Evolutionary conservation across 805 yeast species (phyloP), one percentile per base, ranked within the genome.

Genomic region (Diddensiella santjacobensis): DNA sequence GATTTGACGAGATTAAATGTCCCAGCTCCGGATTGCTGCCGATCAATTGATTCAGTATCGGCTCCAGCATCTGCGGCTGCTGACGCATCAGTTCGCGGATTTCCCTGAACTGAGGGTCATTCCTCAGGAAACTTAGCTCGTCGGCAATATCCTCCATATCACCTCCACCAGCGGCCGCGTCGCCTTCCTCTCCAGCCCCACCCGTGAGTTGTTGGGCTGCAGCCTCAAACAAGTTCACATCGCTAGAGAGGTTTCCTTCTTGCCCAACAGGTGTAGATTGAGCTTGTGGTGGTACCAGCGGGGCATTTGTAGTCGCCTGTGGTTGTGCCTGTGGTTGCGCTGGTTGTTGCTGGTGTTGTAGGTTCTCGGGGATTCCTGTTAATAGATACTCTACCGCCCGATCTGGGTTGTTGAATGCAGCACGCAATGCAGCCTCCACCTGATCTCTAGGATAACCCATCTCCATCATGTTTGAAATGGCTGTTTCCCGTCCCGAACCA

Each of bases 361-460:
- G 66, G 24, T 71, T 65, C 59, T 83, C 91, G 19, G 96, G 96
- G 39, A 91, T 79, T 2, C 97, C 98, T 41, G 90, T 87, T 55
- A 93, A 71, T 44, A 93, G 73, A 65, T 91, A 90, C 65, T 93
- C 99, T 11, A 93, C 98, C 0, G 99, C 99, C 60, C 99, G 81
- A 65, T 91, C 98, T 18, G 99, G 98, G 68, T 93, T 90, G 70
- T 91, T 91, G 71, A 81, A 93, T 1, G 99, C 98, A 13, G 96
- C 96, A 58, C 95, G 81, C 64, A 93, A 71, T 0, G 99, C 99
- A 40, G 81, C 78, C 68, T 87, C 95, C 22, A 88, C 96, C 63
- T 87, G 87, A 15, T 80, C 77, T 58, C 95, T 81, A 44, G 84
- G 87, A 63, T 89, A 93, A 5, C 99, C 99, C 97, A 93, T 89